A percentile compares a stretch with the other conserved stretches of the same genome.
Evolutionary conservation across 129 eudicot species (phyloP).

Genomic region (Solidago caesia): DNA sequence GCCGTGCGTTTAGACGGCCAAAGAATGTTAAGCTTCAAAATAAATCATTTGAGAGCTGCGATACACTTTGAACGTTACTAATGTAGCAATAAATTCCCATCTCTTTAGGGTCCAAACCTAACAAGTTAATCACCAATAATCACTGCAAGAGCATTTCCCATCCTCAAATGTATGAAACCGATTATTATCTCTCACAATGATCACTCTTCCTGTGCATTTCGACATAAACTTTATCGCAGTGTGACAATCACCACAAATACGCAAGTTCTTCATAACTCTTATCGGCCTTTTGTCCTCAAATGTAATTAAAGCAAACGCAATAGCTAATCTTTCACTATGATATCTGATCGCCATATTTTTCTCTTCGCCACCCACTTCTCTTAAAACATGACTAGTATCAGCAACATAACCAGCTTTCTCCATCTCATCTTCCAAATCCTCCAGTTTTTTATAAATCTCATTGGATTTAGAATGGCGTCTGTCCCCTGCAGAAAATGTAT

Average conservation of each 20-base stretch:
- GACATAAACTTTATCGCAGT: conserved; percentile 81
- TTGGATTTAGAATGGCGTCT: conserved; percentile 42
- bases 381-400: conserved; percentile 75
- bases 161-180: conserved; percentile 78
- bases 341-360: conserved; percentile 58
- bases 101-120: background rate
- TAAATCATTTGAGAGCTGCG: too few species aligned
- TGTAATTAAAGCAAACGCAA: conserved; percentile 73
- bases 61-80: too few species aligned
- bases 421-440: conserved; percentile 66
- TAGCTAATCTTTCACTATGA: conserved; percentile 87
- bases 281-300: conserved; percentile 70
- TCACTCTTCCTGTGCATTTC: conserved; percentile 66
- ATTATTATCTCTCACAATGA: conserved; percentile 80
- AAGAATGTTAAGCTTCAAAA: too few species aligned
- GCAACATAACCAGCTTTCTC: conserved; percentile 80
- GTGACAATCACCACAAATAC: conserved; percentile 93
- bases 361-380: conserved; percentile 68
- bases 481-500: conserved; percentile 80
- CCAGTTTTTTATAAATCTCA: conserved; percentile 64
- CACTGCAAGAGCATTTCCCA: conserved; percentile 84
- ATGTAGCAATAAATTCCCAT: background rate
- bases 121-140: conserved; percentile 62
- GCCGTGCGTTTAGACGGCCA: too few species aligned
- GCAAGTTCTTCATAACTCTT: conserved; percentile 83